phyloP scores from a whole-genome alignment of 2,329 filamentous ascomycete genomes.

The Ophiostoma tasmaniense region DNA sequence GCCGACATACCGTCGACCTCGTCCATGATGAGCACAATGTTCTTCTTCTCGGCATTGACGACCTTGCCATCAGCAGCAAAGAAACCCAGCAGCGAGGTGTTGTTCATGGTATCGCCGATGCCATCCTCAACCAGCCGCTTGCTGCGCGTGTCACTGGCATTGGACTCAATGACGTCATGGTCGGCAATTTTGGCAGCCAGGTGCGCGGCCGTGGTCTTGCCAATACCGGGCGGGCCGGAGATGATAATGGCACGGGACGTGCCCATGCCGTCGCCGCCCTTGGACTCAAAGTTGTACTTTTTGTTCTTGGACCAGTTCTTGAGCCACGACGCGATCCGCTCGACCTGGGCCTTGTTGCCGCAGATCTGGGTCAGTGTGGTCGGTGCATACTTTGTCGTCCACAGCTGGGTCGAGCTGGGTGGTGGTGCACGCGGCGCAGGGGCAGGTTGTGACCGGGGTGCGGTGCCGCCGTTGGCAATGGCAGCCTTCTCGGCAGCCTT shows the following conservation, averaged over 20 bases:
- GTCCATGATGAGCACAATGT: conserved; percentile 95
- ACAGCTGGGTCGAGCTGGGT: conserved; percentile 50
- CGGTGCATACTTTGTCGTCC: conserved; percentile 94
- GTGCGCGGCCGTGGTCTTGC: conserved; percentile 95
- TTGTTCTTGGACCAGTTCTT: conserved; percentile 70
- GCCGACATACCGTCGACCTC: conserved; percentile 99
- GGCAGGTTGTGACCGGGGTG: background rate
- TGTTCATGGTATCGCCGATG: conserved; percentile 84
- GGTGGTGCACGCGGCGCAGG: conserved; percentile 30
- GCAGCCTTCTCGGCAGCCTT: conserved; percentile 32
- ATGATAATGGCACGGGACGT: conserved; percentile 84
- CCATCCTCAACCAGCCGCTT: conserved; percentile 90
- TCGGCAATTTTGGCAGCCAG: conserved; percentile 86
- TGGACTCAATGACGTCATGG: conserved; percentile 88
- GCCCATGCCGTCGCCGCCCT: conserved; percentile 77
- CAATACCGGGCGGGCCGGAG: conserved; percentile 89
- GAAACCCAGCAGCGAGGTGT: conserved; percentile 83
- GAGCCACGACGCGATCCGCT: conserved; percentile 84
- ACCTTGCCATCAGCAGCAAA: conserved; percentile 78
- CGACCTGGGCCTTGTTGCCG: conserved; percentile 84
- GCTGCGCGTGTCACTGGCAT: conserved; percentile 90
- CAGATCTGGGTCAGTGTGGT: conserved; percentile 80
- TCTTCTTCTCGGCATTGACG: conserved; percentile 76
- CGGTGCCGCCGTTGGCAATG: background rate
- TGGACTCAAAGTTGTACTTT: conserved; percentile 71